phyloP scores from a whole-genome alignment of 2,329 filamentous ascomycete genomes.

The Pezicula neosporulosa region DNA sequence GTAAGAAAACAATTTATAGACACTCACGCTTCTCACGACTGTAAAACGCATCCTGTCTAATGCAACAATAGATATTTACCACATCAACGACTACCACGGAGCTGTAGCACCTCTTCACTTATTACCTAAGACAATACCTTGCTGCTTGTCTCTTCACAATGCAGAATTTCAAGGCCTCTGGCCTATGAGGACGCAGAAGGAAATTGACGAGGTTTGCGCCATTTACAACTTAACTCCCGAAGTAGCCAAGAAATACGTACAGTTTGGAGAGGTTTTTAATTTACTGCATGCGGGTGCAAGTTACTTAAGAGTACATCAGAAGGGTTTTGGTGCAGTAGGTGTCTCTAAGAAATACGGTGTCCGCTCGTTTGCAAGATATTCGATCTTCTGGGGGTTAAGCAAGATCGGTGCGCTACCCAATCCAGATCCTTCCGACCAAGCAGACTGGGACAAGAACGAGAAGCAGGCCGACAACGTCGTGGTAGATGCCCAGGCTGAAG shows the following conservation, averaged over 20 bases:
- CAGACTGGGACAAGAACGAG: conserved; percentile 61
- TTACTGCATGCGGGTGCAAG: conserved; percentile 59
- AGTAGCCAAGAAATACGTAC: conserved; percentile 56
- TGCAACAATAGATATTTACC: conserved; percentile 47
- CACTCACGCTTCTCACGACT: no score
- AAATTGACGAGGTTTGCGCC: conserved; percentile 59
- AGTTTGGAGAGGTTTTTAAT: conserved; percentile 69
- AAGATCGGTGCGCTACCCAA: conserved; percentile 65
- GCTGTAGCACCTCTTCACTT: conserved; percentile 62
- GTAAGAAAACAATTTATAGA: no score
- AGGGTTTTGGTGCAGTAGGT: conserved; percentile 65
- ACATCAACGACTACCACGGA: conserved; percentile 65
- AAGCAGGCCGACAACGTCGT: conserved; percentile 44
- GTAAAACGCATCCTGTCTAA: no score
- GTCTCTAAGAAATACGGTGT: conserved; percentile 68
- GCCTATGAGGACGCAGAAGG: conserved; percentile 60
- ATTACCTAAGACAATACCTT: conserved; percentile 55
- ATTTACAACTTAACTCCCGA: conserved; percentile 60
- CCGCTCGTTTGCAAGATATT: conserved; percentile 62
- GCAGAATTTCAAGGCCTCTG: conserved; percentile 68
- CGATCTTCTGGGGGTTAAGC: conserved; percentile 66
- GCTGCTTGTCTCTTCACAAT: conserved; percentile 63
- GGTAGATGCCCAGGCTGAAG: conserved; percentile 52
- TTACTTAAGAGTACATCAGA: conserved; percentile 63
- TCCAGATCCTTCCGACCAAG: conserved; percentile 60